Percentiles rank a stretch among this genome's conserved stretches.
Conservation (phyloP, 73 alveolate species). For the Effrenium voratum region DNA sequence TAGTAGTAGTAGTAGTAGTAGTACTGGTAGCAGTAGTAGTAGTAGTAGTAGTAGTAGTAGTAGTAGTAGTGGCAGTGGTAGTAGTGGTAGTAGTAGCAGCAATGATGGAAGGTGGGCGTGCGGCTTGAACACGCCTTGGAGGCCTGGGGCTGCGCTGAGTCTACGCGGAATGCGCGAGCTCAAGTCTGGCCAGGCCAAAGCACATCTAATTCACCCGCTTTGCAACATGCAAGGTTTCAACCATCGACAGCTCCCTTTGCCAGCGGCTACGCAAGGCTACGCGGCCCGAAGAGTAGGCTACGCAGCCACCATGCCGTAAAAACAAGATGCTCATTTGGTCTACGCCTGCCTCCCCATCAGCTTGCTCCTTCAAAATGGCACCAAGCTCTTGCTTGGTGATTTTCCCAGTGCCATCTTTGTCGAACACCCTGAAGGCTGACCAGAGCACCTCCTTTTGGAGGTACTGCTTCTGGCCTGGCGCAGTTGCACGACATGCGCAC, state of each 20-base stretch:
- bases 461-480: constrained; percentile 13
- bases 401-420: background rate
- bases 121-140: background rate
- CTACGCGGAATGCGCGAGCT: too few species aligned
- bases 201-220: too few species aligned
- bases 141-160: background rate
- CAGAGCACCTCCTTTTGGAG: background rate
- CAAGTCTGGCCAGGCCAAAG: too few species aligned
- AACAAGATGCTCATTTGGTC: background rate
- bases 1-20: background rate
- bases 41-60: background rate
- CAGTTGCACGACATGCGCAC: background rate
- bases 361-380: background rate
- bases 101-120: background rate
- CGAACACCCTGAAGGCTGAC: constrained; percentile 25
- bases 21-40: background rate
- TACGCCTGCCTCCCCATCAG: background rate
- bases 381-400: background rate
- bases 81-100: background rate
- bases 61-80: background rate
- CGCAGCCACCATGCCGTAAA: background rate
- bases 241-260: too few species aligned
- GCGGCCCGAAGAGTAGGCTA: background rate
- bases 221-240: too few species aligned
- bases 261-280: background rate